phyloP scores from a whole-genome alignment of 1,139 yeast species.

The Pichia sp. region DNA sequence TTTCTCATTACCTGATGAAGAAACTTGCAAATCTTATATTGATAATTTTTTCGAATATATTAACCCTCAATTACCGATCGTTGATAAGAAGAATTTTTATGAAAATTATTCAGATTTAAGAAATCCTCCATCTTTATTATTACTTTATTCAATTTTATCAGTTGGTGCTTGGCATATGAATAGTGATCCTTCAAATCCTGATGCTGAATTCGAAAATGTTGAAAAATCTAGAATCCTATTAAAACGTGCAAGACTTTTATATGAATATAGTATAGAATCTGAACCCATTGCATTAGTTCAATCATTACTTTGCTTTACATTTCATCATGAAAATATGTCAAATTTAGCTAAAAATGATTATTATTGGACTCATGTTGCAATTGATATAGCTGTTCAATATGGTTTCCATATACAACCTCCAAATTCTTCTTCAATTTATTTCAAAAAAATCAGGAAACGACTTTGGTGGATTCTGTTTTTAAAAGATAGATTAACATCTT shows the following conservation, averaged over 20 bases:
- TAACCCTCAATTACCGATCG: constrained; percentile 63
- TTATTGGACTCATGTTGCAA: constrained; percentile 72
- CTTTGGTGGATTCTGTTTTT: constrained; percentile 79
- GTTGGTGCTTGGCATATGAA: constrained; percentile 46
- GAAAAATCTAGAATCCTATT: constrained; percentile 45
- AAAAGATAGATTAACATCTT: constrained; percentile 55
- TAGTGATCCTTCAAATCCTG: constrained; percentile 45
- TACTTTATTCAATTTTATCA: constrained; percentile 60
- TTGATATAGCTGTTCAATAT: constrained; percentile 70
- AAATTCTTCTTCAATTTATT: constrained; percentile 27
- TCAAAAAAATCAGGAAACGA: constrained; percentile 57
- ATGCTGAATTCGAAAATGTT: constrained; percentile 27
- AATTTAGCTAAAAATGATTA: constrained; percentile 67
- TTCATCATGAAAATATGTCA: constrained; percentile 77
- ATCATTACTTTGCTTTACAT: constrained; percentile 56
- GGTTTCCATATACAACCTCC: constrained; percentile 55
- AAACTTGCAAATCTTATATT: constrained; percentile 55
- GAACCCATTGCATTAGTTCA: constrained; percentile 64
- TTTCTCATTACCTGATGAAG: constrained; percentile 57
- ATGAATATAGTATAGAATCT: constrained; percentile 62
- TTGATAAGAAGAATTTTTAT: constrained; percentile 60
- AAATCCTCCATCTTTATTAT: constrained; percentile 60
- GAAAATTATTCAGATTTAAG: constrained; percentile 47
- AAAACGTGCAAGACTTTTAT: constrained; percentile 70
- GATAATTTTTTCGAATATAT: constrained; percentile 43